phyloP scores from a whole-genome alignment of 2,329 filamentous ascomycete genomes.

The Aspergillus intermedius region DNA sequence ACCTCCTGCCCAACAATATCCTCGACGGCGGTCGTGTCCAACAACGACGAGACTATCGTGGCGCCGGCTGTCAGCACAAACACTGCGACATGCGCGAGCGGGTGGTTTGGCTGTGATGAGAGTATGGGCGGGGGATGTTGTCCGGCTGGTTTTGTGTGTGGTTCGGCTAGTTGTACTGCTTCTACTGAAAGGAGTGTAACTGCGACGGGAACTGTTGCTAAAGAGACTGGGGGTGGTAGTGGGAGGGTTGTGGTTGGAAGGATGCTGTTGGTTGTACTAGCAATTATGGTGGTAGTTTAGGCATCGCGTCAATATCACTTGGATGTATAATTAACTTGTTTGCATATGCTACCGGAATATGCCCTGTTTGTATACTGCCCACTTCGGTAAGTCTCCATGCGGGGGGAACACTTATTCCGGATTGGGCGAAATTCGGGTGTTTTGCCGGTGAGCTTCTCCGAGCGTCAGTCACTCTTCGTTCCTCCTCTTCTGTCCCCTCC shows the following conservation, averaged over 20 bases:
- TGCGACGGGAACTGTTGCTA: slow-evolving; percentile 48
- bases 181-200: slow-evolving; percentile 37
- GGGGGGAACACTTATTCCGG: not conserved
- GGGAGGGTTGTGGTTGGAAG: slow-evolving; percentile 1
- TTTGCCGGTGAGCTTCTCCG: not conserved
- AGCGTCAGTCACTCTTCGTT: slow-evolving; percentile 3
- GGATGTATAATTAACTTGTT: too few relatives aligned
- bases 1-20: slow-evolving; percentile 67
- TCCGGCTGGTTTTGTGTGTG: slow-evolving; percentile 69
- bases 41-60: slow-evolving; percentile 61
- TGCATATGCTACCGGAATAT: too few relatives aligned
- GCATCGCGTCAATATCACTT: not conserved
- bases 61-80: slow-evolving; percentile 47
- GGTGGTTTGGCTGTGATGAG: slow-evolving; percentile 69
- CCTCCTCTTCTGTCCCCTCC: slow-evolving; percentile 6
- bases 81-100: slow-evolving; percentile 58
- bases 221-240: slow-evolving; percentile 23
- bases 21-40: slow-evolving; percentile 58
- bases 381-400: not conserved
- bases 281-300: not conserved
- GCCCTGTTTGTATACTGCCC: not conserved
- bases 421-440: not conserved
- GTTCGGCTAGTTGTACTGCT: slow-evolving; percentile 60
- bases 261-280: slow-evolving; percentile 2
- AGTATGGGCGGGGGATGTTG: slow-evolving; percentile 74